Evolutionary conservation across 306 rosid genomes (phyloP), one percentile per base, ranked within the genome.

Genomic region (Quillaja saponaria): DNA sequence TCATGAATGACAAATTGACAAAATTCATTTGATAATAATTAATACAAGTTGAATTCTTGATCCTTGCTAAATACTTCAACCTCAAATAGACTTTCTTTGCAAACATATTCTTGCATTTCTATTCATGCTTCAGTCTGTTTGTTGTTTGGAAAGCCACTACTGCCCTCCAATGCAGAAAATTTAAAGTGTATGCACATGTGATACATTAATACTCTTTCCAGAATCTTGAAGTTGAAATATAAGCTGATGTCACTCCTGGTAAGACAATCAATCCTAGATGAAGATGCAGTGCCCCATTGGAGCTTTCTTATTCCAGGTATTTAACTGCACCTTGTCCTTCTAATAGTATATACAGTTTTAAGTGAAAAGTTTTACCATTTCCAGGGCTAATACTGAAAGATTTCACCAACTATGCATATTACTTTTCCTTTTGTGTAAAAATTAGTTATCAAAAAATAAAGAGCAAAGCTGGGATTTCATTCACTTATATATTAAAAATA

Each of bases 31-130:
- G 48, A 54, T 41, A 41, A 49, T 28, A 69, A 54, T 25, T n/a
- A 25, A 25, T 48, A 54, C 34, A 69, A 47, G 15, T 39, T 21
- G 21, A 54, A 35, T 25, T 54, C 31, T 55, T 48, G 63, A 60
- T 69, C 49, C 63, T 63, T 65, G 41, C 39, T 17, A 48, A 25
- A 3, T 54, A 13, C 20, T 10, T 31, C 60, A 51, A 63, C 67
- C 31, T 34, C 12, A 4, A 16, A 39, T 41, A 42, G 18, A 39
- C 45, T 25, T 60, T 64, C 54, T 60, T 34, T 40, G 66, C 69
- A 31, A n/a, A 61, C 35, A 20, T 34, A 44, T 55, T 54, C 51
- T 67, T 40, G 58, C 39, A 52, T 52, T 68, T 78, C 17, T 63
- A 33, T 67, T 42, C 16, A 20, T 34, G 8, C n/a, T 52, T n/a